Base-by-base conservation (phyloP, 2,329 filamentous ascomycete species). In the Colletotrichum trifolii region DNA sequence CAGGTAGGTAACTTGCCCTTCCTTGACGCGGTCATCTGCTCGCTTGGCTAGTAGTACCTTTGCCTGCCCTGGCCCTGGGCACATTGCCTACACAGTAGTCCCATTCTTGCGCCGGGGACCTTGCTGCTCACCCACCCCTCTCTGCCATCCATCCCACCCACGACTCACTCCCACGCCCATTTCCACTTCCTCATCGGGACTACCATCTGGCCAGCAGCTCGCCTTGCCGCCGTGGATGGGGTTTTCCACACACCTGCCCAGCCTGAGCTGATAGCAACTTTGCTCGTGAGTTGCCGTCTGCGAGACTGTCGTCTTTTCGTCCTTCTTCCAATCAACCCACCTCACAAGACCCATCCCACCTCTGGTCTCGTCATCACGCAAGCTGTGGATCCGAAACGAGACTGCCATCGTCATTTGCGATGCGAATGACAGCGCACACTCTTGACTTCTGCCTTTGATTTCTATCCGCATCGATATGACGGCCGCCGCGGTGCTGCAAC, bases 161-260 rank as follows among this genome's bases (percentile, higher is more conserved):
- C 46, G 42, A 43, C 56, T 50, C 47, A 11, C 40, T 55, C 42
- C 53, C 53, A 33, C 58, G 57, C 50, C 50, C 17, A 35, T 47
- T 66, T 53, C 58, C 47, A 53, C 47, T 55, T 55, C 45, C 45
- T 9, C 60, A 55, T 61, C n/a, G 39, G 61, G 61, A 50, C 25
- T 42, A 25, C 25, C 25, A 15, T 53, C 59, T 66, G 63, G 59
- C 59, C 64, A 64, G 54, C 63, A 66, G 59, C 63, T 64, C 36
- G 53, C 39, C 60, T 66, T 39, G 53, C 49, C 38, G 64, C 43
- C 49, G 50, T 66, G 48, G 46, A 66, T 66, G 60, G 42, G 48
- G 45, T 54, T 33, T 54, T 54, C 17, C 48, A 57, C 25, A 25
- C 39, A 62, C 43, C 54, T 54, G 36, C 42, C 33, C 47, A 53